phyloP scores from a whole-genome alignment of 306 rosid genomes.

The Oemleria cerasiformis region DNA sequence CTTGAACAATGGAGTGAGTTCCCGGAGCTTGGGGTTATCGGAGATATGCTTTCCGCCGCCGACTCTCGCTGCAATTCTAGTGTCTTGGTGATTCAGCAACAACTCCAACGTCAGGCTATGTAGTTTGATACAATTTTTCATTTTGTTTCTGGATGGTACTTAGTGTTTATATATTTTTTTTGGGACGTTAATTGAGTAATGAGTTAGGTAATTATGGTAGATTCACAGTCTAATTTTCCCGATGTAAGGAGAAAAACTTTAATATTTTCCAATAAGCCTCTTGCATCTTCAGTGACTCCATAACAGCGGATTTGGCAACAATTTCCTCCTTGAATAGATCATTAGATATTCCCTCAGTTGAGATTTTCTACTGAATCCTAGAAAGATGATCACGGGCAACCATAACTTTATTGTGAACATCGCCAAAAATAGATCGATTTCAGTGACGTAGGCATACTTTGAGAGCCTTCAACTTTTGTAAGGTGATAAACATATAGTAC shows the following conservation, averaged over 20 bases:
- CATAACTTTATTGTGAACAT: not conserved
- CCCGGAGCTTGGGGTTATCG: not conserved
- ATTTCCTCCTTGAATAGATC: too few relatives aligned
- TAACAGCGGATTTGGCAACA: not conserved
- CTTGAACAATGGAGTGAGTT: not conserved
- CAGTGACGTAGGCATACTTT: not conserved
- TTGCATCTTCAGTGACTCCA: not conserved
- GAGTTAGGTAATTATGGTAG: too few relatives aligned
- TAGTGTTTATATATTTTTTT: too few relatives aligned
- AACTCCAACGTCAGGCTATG: not conserved
- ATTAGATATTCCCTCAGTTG: not conserved
- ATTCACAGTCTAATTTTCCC: too few relatives aligned
- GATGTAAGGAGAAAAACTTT: too few relatives aligned
- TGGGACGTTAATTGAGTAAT: too few relatives aligned
- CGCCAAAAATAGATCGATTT: not conserved
- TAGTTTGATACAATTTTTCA: too few relatives aligned
- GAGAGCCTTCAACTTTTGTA: not conserved
- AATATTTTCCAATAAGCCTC: not conserved
- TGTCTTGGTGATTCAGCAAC: constrained; percentile 1
- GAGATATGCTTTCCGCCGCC: not conserved
- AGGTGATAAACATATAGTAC: too few relatives aligned
- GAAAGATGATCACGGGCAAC: not conserved
- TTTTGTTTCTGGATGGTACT: too few relatives aligned
- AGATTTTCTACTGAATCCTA: not conserved
- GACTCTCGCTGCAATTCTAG: not conserved